Evolutionary conservation across 768 basidiomycete genomes (phyloP).

Genomic region (Boletellus sp.): DNA sequence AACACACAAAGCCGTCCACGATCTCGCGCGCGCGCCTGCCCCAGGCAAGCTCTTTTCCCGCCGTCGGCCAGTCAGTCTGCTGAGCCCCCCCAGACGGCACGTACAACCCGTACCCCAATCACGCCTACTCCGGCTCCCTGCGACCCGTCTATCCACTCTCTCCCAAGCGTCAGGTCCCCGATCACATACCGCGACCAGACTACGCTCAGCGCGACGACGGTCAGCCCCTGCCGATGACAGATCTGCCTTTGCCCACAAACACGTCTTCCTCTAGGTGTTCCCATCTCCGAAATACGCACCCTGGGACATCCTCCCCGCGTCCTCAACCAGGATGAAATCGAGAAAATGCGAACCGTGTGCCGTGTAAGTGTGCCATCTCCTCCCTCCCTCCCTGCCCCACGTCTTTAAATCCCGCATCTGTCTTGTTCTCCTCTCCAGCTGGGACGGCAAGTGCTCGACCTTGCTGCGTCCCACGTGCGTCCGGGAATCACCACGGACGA

Average conservation of each 20-base stretch:
- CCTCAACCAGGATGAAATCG: conserved; percentile 70
- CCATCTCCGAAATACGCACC: conserved; percentile 53
- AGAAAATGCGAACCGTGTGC: conserved; percentile 86
- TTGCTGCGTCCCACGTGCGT: conserved; percentile 77
- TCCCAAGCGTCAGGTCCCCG: conserved; percentile 69
- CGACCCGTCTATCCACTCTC: conserved; percentile 89
- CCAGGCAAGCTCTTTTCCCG: conserved; percentile 6
- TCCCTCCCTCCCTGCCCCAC: not conserved
- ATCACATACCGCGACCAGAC: conserved; percentile 83
- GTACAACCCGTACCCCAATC: conserved; percentile 76
- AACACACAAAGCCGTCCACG: conserved; percentile 77
- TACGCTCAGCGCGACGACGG: conserved; percentile 65
- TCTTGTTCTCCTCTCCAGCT: conserved; percentile 47
- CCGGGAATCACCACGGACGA: conserved; percentile 97
- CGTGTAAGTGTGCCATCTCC: conserved; percentile 49
- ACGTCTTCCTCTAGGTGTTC: conserved; percentile 44
- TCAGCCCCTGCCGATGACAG: conserved; percentile 32
- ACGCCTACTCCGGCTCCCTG: conserved; percentile 72
- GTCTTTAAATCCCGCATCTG: conserved; percentile 2
- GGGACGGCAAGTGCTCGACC: conserved; percentile 87
- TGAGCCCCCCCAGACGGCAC: conserved; percentile 54
- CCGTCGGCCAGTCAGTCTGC: not conserved
- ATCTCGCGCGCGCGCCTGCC: conserved; percentile 42
- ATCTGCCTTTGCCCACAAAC: not conserved
- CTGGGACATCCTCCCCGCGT: conserved; percentile 62